Conservation (phyloP, 1,284 basidiomycete species). For the Trichosporon sp. region DNA sequence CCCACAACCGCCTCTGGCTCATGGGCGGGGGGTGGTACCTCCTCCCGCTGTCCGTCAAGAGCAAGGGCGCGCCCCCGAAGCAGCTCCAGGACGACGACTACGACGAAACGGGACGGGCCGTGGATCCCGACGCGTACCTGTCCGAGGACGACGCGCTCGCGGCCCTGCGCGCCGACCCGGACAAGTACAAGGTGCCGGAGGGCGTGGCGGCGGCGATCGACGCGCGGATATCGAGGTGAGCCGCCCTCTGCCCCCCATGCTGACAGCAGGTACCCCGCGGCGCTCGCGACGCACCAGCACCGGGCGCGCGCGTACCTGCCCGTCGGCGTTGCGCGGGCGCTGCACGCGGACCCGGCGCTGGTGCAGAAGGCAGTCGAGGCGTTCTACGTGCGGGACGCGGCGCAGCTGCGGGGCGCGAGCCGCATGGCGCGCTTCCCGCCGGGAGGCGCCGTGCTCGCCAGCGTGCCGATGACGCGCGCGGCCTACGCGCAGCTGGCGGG, state of each 20-base stretch:
- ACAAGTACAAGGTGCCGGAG: conserved; percentile 54
- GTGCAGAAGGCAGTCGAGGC: conserved; percentile 80
- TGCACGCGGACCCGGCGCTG: conserved; percentile 63
- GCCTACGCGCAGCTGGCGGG: conserved; percentile 88
- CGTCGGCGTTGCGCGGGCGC: conserved; percentile 65
- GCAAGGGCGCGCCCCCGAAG: conserved; percentile 56
- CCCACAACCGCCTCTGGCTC: conserved; percentile 95
- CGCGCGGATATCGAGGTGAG: conserved; percentile 63
- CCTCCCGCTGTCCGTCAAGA: conserved; percentile 69
- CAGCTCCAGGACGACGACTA: conserved; percentile 58
- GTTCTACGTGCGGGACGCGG: conserved; percentile 87
- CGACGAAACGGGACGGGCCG: conserved; percentile 44
- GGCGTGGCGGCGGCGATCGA: conserved; percentile 63
- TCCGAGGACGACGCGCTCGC: conserved; percentile 62
- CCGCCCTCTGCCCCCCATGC: not conserved
- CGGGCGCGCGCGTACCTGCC: conserved; percentile 75
- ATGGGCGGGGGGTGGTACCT: conserved; percentile 75
- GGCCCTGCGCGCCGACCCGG: conserved; percentile 52
- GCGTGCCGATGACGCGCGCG: conserved; percentile 73
- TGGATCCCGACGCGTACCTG: conserved; percentile 58
- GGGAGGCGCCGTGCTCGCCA: conserved; percentile 57
- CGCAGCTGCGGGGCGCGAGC: conserved; percentile 76
- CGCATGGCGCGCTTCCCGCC: conserved; percentile 85
- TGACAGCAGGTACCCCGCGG: conserved; percentile 63
- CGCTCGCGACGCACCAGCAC: conserved; percentile 69